Evolutionary conservation across 192 early-diverging fungal species (phyloP), one percentile per base, ranked within the genome.

Genomic region (Podochytrium sp.): DNA sequence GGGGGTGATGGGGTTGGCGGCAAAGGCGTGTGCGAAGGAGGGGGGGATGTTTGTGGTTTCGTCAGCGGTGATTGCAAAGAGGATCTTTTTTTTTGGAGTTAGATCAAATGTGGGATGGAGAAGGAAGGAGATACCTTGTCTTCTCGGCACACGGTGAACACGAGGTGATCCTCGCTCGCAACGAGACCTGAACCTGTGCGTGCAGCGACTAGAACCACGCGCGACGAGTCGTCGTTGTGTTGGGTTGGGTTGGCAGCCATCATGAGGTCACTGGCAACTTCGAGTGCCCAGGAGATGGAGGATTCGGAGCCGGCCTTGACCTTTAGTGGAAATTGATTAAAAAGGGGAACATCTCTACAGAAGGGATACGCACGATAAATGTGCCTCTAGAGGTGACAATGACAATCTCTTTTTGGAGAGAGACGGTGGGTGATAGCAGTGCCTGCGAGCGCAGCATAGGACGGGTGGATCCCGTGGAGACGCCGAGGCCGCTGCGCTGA

Each of bases 101-200:
- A 39, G 67, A 64, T 2, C 57, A 59, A n/a, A n/a, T n/a, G n/a
- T n/a, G n/a, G 43, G 34, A 63, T n/a, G 23, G 12, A 1, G 30
- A 63, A 30, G 18, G n/a, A n/a, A 73, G 4, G 30, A 41, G 40
- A 23, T 52, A 80, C 78, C 73, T 78, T 81, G 64, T 78, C 77
- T 23, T 67, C 73, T 34, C 74, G 74, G 63, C 80, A 81, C 0
- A 81, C 63, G 34, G 62, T 52, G 53, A 81, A 70, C 16, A 81
- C 73, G 40, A 71, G 73, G 23, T 81, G 68, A n/a, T 57, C 65
- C 30, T 69, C 76, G 43, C 50, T 30, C 2, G 74, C 80, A 12
- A 65, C 63, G 20, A 52, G 23, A 10, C 80, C 80, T 39, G 69
- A 68, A 30, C 69, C 76, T 51, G 74, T 77, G n/a, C 80, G 25